A percentile compares a stretch with the other conserved stretches of the same genome.
Evolutionary conservation across 805 yeast species (phyloP).

Genomic region (Starmerella sp.): DNA sequence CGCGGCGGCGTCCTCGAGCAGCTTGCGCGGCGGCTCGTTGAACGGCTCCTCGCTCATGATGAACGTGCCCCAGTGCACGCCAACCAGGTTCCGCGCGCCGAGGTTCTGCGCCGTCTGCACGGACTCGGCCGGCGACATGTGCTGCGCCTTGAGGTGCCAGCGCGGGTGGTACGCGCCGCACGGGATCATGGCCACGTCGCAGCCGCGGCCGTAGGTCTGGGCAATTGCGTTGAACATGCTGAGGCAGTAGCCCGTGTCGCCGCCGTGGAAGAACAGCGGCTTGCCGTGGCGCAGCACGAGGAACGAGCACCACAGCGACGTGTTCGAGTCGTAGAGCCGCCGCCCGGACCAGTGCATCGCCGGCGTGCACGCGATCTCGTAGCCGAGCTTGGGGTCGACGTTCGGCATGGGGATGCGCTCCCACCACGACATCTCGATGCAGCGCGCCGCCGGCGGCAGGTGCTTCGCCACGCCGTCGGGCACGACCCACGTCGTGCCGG

Average conservation of each 20-base stretch:
- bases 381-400: slow-evolving; percentile 36
- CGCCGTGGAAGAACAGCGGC: slow-evolving; percentile 79
- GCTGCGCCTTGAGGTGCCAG: slow-evolving; percentile 89
- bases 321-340: slow-evolving; percentile 64
- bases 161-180: slow-evolving; percentile 93
- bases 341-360: slow-evolving; percentile 94
- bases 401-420: slow-evolving; percentile 41
- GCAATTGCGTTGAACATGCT: slow-evolving; percentile 63
- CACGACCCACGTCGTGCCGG: slow-evolving; percentile 69
- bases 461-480: slow-evolving; percentile 65
- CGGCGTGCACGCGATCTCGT: slow-evolving; percentile 79
- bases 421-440: slow-evolving; percentile 91
- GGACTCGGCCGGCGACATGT: slow-evolving; percentile 72
- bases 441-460: slow-evolving; percentile 44
- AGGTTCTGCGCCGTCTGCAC: slow-evolving; percentile 54
- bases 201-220: slow-evolving; percentile 42
- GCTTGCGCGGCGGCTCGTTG: slow-evolving; percentile 61
- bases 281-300: slow-evolving; percentile 52
- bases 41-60: slow-evolving; percentile 79
- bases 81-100: slow-evolving; percentile 52
- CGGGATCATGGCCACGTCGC: slow-evolving; percentile 63
- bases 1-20: slow-evolving; percentile 47
- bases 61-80: slow-evolving; percentile 97
- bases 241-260: slow-evolving; percentile 83
- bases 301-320: slow-evolving; percentile 82